Base-by-base conservation (phyloP, 1,284 basidiomycete genomes). In the Rhodotorula sp. region DNA sequence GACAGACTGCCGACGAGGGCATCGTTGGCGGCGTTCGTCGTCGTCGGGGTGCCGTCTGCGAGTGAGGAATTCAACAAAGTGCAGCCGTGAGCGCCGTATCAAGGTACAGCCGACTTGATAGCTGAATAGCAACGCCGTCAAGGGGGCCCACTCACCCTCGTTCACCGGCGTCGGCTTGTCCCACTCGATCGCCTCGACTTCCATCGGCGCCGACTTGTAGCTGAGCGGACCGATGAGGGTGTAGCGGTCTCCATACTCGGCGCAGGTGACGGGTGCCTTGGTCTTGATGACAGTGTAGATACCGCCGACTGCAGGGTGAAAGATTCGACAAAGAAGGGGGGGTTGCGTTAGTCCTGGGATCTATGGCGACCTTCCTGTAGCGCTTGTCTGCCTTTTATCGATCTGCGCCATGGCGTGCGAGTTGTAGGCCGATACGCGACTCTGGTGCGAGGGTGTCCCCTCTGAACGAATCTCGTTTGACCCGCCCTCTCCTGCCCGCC, bases 221-320 rank as follows among this genome's bases (percentile, higher is more conserved):
- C 90, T 92, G 74, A 99, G 87, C 18, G 85, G 95, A 60, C 95
- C 95, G 79, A 98, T 91, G 80, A 99, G 89, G 76, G 87, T 89
- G 84, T 95, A 96, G 74, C 93, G 86, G 69, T 81, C 79, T 54
- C 80, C 80, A 78, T 89, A 96, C 82, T 96, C 93, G 73, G 89
- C 88, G 78, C 95, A 91, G 73, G 95, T 97, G 81, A 99, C 92
- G 69, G 95, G 95, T 64, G 96, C 94, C 81, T 98, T 99, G 67
- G 95, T 98, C 84, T 97, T 97, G 83, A 98, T 97, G 83, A 98
- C 95, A 74, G 95, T 98, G 86, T 98, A 98, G 83, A 97, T 97
- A 75, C 95, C 95, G 77, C 95, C 95, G 81, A 98, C 95, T 83
- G 65, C 14, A 20, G 22, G 26, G 22, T 17, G 6, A 4, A 15